A percentile compares a stretch with the other conserved stretches of the same genome.
phyloP scores from a whole-genome alignment of 768 basidiomycete species.

The Suillus cothurnatus region DNA sequence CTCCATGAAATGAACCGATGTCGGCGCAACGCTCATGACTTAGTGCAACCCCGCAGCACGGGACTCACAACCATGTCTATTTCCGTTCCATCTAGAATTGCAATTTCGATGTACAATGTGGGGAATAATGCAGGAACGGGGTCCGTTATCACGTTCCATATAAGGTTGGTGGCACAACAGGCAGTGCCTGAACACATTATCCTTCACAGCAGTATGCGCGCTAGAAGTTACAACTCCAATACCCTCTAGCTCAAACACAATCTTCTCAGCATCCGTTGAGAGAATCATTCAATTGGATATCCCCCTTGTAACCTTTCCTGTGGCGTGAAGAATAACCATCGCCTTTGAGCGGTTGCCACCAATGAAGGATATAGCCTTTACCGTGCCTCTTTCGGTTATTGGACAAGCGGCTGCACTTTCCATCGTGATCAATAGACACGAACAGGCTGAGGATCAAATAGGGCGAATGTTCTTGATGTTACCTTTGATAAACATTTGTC shows the following conservation, averaged over 20 bases:
- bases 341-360: constrained; percentile 13
- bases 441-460: constrained; percentile 17
- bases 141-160: constrained; percentile 25
- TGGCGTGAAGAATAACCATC: constrained; percentile 16
- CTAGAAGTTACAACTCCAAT: constrained; percentile 14
- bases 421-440: constrained; percentile 10
- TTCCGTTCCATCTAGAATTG: not conserved
- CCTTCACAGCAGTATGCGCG: constrained; percentile 11
- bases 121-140: constrained; percentile 15
- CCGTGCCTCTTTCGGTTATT: constrained; percentile 9
- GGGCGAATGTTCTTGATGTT: constrained; percentile 15
- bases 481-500: constrained; percentile 5
- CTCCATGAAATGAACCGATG: not conserved
- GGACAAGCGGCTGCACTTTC: constrained; percentile 30
- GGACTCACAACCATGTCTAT: no score
- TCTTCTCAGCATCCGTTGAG: constrained; percentile 15
- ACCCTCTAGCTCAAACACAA: constrained; percentile 17
- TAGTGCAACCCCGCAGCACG: not conserved
- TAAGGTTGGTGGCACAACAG: constrained; percentile 23
- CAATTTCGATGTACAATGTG: constrained; percentile 6
- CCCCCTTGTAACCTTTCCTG: constrained; percentile 15
- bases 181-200: constrained; percentile 22
- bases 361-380: constrained; percentile 9
- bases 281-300: constrained; percentile 5
- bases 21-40: not conserved